A percentile compares a stretch with the other conserved stretches of the same genome.
Conservation (phyloP, 2,329 filamentous ascomycete species). For the Leptographium lundbergii region DNA sequence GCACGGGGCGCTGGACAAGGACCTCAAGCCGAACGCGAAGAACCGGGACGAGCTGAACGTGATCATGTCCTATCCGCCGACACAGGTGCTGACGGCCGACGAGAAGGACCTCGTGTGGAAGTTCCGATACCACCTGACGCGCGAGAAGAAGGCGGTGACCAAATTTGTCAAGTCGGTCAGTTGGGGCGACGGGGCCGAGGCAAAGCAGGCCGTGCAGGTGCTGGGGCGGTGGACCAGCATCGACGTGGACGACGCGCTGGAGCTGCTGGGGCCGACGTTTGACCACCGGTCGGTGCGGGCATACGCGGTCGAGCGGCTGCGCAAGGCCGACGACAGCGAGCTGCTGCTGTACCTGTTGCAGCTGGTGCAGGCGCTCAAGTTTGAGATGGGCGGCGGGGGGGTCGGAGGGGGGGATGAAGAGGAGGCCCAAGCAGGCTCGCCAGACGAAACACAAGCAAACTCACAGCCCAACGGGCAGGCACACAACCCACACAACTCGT, state of each 20-base stretch:
- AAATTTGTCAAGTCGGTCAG: slow-evolving; percentile 82
- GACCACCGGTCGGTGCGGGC: slow-evolving; percentile 79
- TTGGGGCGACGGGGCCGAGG: slow-evolving; percentile 13
- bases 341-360: slow-evolving; percentile 84
- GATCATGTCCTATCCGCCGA: slow-evolving; percentile 86
- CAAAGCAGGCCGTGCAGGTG: slow-evolving; percentile 74
- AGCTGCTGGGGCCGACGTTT: slow-evolving; percentile 84
- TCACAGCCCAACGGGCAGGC: too few species aligned
- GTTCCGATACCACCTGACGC: slow-evolving; percentile 85
- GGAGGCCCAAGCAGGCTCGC: background rate
- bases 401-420: background rate
- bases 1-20: slow-evolving; percentile 87
- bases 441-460: background rate
- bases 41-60: slow-evolving; percentile 85
- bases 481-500: slow-evolving; percentile 62
- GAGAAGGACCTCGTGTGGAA: slow-evolving; percentile 97
- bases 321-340: slow-evolving; percentile 87
- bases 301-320: slow-evolving; percentile 83
- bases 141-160: slow-evolving; percentile 83
- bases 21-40: slow-evolving; percentile 91
- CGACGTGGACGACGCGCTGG: slow-evolving; percentile 90
- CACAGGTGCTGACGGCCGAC: slow-evolving; percentile 73
- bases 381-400: slow-evolving; percentile 55
- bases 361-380: slow-evolving; percentile 90
- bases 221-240: slow-evolving; percentile 92